Evolutionary conservation across 352 stramenopile genomes (phyloP), one percentile per base, ranked within the genome.

Genomic region (Chrysophaeum taylorii): DNA sequence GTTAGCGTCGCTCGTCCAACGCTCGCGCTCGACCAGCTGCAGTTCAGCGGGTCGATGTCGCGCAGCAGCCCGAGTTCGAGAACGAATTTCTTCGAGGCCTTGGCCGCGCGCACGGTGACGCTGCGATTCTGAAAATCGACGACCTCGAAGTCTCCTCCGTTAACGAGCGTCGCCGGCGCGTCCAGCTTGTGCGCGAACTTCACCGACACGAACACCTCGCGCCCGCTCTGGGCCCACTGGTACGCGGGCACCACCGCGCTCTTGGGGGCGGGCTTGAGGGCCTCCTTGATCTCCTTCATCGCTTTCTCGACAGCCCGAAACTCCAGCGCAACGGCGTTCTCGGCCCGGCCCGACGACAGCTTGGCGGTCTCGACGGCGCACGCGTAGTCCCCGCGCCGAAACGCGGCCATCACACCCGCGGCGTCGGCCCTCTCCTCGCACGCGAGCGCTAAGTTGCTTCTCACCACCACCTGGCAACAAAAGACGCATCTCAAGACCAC

Each of bases 181-280:
- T 82, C 77, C 14, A 76, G 38, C 73, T 82, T 82, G 70, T 80
- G 75, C 38, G 75, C 67, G 64, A 82, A 81, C 70, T 82, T 82
- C 36, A 76, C 70, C 29, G 53, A 66, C 21, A 82, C 52, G 41
- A 76, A 80, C 9, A 82, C 33, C 52, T 73, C 43, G 38, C 75
- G 50, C 18, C 67, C 53, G 57, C 36, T 70, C 37, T 82, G 77
- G n/a, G 77, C 77, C 77, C 77, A 82, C 57, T 81, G 68, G 43
- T 81, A 80, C 31, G 77, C 77, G 2, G 77, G 77, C 16, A 14
- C 27, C 33, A 66, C 9, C 2, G 15, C 27, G 4, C 27, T 45
- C 33, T 1, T 45, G 4, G 9, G 18, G 1, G 5, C 31, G 35
- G 1, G 5, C 33, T 25, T 15, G 33, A 36, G 29, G 12, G 57